Evolutionary conservation across 2,329 filamentous ascomycete species (phyloP), one percentile per base, ranked within the genome.

Genomic region (Penicillium oxalicum): DNA sequence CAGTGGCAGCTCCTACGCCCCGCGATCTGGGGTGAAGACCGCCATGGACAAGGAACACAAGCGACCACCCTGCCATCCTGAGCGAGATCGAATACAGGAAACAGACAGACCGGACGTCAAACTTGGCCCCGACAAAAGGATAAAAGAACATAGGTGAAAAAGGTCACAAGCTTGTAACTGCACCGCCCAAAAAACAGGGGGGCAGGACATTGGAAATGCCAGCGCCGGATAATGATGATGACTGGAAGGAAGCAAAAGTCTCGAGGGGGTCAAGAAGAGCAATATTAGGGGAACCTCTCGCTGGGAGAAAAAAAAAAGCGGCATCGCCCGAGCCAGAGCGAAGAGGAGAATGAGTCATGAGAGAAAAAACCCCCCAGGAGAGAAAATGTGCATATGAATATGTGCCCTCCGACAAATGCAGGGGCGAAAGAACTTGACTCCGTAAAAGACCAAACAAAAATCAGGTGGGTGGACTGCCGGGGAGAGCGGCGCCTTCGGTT

Each of bases 201-300:
- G 11, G 11, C 29, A 32, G 8, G 29, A 32, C 29, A 32, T 32
- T 32, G 11, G 28, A 33, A 26, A 12, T 29, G 28, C 8, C 12
- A 25, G 29, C 13, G 34, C 27, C 6, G 41, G 9, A 41, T 42
- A 39, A 28, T 34, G 18, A 33, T 33, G 11, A 9, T 33, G 37
- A 47, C 32, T 44, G 40, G 34, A 51, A 29, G 12, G 33, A 47
- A 46, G 13, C 29, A 45, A 45, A 45, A 52, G 46, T 48, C 51
- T 49, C 34, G 45, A 18, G 45, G 37, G 47, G 41, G 34, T 40
- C 49, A 43, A 45, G 40, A n/a, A 47, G 32, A 39, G 51, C 49
- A 48, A 35, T 50, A 57, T 57, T 54, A 56, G 48, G 54, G 44
- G 57, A 59, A 50, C 51, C 51, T 51, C 44, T 57, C 48, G 40